Evolutionary conservation across 116 monocot species (phyloP).

Genomic region (Cymodocea nodosa): DNA sequence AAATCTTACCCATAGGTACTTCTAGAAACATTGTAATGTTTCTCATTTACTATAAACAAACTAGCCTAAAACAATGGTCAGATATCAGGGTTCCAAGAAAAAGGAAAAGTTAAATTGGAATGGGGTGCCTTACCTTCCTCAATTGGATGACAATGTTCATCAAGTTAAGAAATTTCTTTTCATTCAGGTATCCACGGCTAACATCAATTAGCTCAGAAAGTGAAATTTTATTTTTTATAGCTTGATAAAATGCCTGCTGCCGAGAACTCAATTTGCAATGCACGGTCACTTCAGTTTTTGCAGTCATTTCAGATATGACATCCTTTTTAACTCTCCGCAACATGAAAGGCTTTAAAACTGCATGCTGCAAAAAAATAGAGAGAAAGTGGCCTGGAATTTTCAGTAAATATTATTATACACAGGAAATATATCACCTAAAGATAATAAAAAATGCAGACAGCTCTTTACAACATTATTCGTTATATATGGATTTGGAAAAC

Average conservation of each 20-base stretch:
- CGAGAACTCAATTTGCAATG: constrained; percentile 95
- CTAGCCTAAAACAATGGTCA: too few relatives aligned
- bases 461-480: too few relatives aligned
- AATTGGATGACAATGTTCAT: constrained; percentile 99
- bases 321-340: constrained; percentile 95
- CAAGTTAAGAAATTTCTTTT: constrained; percentile 89
- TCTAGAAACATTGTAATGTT: too few relatives aligned
- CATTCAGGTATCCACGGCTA: constrained; percentile 58
- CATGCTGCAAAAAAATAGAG: constrained; percentile 48
- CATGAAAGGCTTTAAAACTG: constrained; percentile 95
- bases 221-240: constrained; percentile 98
- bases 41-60: too few relatives aligned
- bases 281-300: constrained; percentile 84
- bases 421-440: too few relatives aligned
- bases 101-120: not conserved
- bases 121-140: constrained; percentile 47
- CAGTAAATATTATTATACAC: too few relatives aligned
- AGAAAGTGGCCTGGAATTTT: too few relatives aligned
- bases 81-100: too few relatives aligned
- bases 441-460: too few relatives aligned
- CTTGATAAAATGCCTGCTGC: constrained; percentile 97
- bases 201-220: constrained; percentile 83
- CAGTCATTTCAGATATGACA: constrained; percentile 95
- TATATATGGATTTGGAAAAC: not conserved
- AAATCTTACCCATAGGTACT: too few relatives aligned